Base-by-base conservation (phyloP, 495 filamentous ascomycete genomes). In the Hypoxylon intermedium region DNA sequence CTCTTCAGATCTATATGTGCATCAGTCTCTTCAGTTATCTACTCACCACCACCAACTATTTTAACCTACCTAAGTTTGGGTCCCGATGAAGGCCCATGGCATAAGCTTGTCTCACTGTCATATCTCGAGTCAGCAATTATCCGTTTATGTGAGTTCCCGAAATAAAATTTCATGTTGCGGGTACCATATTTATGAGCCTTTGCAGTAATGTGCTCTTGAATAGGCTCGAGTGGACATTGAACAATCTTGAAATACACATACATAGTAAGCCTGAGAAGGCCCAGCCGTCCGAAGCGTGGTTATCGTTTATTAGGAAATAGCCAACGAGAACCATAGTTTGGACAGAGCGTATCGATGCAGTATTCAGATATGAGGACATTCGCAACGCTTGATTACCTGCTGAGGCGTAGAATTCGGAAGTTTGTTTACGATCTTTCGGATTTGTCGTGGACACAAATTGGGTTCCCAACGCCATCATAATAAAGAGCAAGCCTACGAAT, bases 301-400 rank as follows among this genome's bases (percentile, higher is more conserved):
- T 89, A 67, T 90, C 88, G 68, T 91, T 91, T 71, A 91, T 88
- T 19, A 91, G 77, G 63, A 90, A 91, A 65, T 90, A 90, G 12
- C 83, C 85, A 41, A 90, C 83, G 5, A 90, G 67, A 0, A 90
- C 84, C 87, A 91, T 90, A 11, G 88, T 83, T 60, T 89, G 85
- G 49, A 90, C 84, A 1, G 85, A 83, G n/a, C 81, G 75, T 28
- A 89, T 74, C 0, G 84, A 86, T 5, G 86, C 84, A 21, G 81
- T 82, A 56, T 85, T 88, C 3, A 90, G 78, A 58, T 90, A 91
- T 0, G 85, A 87, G 48, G 79, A 83, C 67, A 90, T 79, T 0
- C 86, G 78, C 24, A 91, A 70, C 0, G 87, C 82, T 67, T 91
- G 88, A 49, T 90, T 87, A 36, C 84, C 83, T 1, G 88, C 88